phyloP scores from a whole-genome alignment of 441 rosid genomes.

The Gossypium laxum region DNA sequence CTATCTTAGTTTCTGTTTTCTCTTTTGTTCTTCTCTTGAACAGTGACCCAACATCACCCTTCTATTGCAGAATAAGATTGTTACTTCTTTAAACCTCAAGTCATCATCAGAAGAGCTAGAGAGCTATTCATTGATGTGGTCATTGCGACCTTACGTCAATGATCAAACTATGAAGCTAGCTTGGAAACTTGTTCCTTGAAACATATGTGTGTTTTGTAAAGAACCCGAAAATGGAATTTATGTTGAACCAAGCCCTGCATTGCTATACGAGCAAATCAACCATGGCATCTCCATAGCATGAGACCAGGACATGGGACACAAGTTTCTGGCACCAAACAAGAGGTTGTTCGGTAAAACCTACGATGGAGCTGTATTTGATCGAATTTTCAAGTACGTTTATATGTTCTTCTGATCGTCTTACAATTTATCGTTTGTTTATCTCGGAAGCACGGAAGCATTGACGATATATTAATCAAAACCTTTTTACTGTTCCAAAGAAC shows the following conservation, averaged over 20 bases:
- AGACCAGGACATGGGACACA: too few species aligned
- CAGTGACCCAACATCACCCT: not conserved
- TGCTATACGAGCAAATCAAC: not conserved
- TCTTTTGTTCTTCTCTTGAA: not conserved
- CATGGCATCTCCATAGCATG: too few species aligned
- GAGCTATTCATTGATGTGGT: constrained; percentile 71
- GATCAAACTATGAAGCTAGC: constrained; percentile 54
- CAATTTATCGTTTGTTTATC: too few species aligned
- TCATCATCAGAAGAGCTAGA: constrained; percentile 46
- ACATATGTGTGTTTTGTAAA: not conserved
- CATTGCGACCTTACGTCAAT: constrained; percentile 54
- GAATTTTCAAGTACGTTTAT: too few species aligned
- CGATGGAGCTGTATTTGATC: too few species aligned
- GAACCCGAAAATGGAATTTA: not conserved
- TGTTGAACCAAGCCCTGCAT: not conserved
- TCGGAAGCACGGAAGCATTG: too few species aligned
- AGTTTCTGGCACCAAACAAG: too few species aligned
- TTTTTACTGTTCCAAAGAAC: too few species aligned
- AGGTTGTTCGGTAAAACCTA: too few species aligned
- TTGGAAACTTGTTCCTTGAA: constrained; percentile 40
- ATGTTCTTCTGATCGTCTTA: too few species aligned
- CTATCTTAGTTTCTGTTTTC: not conserved
- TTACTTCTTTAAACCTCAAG: constrained; percentile 49
- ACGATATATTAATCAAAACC: too few species aligned
- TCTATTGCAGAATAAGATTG: constrained; percentile 55